These are phyloP conservation scores for Penicillium paneum DNA, from an alignment of 2,329 filamentous ascomycete genomes.

Conservation along the genomic window DNA sequence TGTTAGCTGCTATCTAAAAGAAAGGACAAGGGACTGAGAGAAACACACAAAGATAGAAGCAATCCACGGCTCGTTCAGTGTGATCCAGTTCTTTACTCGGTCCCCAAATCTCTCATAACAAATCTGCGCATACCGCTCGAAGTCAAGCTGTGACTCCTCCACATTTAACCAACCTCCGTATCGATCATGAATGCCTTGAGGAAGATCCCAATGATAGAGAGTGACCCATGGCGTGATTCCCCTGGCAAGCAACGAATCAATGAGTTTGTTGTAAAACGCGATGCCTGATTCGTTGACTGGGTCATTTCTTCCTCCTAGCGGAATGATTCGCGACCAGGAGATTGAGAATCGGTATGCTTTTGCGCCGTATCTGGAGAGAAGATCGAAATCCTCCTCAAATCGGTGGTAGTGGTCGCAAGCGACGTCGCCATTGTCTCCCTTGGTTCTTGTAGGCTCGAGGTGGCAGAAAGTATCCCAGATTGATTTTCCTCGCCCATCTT, in stretches of 20 bases:
- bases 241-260: slow-evolving; percentile 40
- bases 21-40: not conserved
- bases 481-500: slow-evolving; percentile 36
- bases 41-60: slow-evolving; percentile 21
- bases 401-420: slow-evolving; percentile 48
- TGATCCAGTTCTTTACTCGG: slow-evolving; percentile 42
- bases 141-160: slow-evolving; percentile 32
- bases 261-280: slow-evolving; percentile 46
- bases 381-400: slow-evolving; percentile 42
- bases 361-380: slow-evolving; percentile 28
- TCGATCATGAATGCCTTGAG: slow-evolving; percentile 34
- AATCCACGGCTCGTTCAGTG: slow-evolving; percentile 42
- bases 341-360: slow-evolving; percentile 42
- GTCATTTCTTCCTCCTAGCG: slow-evolving; percentile 42
- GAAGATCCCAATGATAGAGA: slow-evolving; percentile 44
- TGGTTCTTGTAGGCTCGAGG: slow-evolving; percentile 31
- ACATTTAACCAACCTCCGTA: slow-evolving; percentile 35
- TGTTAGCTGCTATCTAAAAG: not conserved
- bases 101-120: slow-evolving; percentile 40
- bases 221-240: slow-evolving; percentile 44
- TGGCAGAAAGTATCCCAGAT: slow-evolving; percentile 40
- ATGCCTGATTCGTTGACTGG: slow-evolving; percentile 45
- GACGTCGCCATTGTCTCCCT: slow-evolving; percentile 46
- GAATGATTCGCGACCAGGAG: slow-evolving; percentile 48
- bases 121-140: slow-evolving; percentile 41